phyloP scores from a whole-genome alignment of 2,329 filamentous ascomycete genomes.

The Talaromyces sp. region DNA sequence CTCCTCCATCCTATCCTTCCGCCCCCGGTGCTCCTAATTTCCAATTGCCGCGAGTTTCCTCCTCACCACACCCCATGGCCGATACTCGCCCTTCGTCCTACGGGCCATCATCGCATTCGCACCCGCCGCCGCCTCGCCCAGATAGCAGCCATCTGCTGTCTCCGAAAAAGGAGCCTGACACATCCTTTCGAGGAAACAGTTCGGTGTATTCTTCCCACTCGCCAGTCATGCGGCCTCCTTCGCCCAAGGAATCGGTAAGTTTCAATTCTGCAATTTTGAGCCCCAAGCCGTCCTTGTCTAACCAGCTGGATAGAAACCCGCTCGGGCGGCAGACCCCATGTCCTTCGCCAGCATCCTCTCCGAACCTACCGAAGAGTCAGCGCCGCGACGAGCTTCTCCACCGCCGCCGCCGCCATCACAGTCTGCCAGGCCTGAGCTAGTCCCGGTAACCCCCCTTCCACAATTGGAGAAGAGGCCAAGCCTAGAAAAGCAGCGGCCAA shows the following conservation, averaged over 20 bases:
- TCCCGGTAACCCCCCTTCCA: constrained; percentile 22
- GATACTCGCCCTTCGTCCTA: constrained; percentile 34
- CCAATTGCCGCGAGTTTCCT: constrained; percentile 31
- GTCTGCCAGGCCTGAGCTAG: constrained; percentile 18
- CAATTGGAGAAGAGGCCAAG: constrained; percentile 25
- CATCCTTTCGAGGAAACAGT: constrained; percentile 27
- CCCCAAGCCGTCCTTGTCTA: not conserved
- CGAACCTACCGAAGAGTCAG: constrained; percentile 61
- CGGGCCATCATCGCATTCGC: constrained; percentile 37
- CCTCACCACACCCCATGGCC: constrained; percentile 26
- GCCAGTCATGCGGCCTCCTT: constrained; percentile 29
- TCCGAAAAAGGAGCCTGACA: constrained; percentile 37
- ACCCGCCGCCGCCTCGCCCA: constrained; percentile 34
- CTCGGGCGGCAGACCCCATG: constrained; percentile 80
- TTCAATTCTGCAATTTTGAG: not conserved
- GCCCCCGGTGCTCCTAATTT: constrained; percentile 27
- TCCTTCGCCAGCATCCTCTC: constrained; percentile 94
- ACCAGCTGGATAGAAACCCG: constrained; percentile 55
- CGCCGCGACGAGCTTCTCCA: constrained; percentile 47
- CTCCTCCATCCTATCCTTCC: constrained; percentile 28
- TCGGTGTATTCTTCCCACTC: constrained; percentile 29
- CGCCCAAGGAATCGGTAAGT: constrained; percentile 39
- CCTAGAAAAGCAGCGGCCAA: constrained; percentile 23
- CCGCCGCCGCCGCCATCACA: constrained; percentile 25
- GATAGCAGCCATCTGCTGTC: constrained; percentile 35